phyloP scores from a whole-genome alignment of 176 grass and related monocot genomes.

The bread wheat (Triticum aestivum) region DNA sequence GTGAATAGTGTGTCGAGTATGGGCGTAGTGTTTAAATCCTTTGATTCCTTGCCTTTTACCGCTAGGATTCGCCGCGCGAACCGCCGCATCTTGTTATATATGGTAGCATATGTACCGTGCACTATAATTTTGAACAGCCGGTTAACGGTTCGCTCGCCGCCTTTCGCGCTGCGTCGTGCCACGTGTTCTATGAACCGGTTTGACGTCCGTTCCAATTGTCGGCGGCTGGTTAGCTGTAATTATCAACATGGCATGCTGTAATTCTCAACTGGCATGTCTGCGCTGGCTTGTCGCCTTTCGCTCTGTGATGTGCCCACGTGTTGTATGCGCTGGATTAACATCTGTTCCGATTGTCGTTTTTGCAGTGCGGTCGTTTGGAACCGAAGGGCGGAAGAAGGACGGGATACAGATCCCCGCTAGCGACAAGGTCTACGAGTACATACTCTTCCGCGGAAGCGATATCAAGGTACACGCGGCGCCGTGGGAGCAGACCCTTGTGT shows the following conservation, averaged over 20 bases:
- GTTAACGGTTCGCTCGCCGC: background rate
- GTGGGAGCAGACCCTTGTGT: background rate
- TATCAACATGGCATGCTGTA: too few relatives aligned
- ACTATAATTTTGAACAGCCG: background rate
- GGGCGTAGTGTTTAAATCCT: background rate
- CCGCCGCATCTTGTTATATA: background rate
- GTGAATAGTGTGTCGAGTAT: background rate
- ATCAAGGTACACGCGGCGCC: constrained; percentile 57
- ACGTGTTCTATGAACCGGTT: background rate
- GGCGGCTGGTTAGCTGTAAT: too few relatives aligned
- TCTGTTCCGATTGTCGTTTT: background rate
- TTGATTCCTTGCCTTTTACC: background rate
- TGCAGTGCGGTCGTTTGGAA: constrained; percentile 85
- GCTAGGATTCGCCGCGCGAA: background rate
- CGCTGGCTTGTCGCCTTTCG: background rate
- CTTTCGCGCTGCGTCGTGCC: background rate
- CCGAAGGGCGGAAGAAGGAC: constrained; percentile 86
- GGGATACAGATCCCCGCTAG: constrained; percentile 65
- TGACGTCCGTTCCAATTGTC: too few relatives aligned
- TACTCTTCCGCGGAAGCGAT: constrained; percentile 82
- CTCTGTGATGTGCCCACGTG: background rate
- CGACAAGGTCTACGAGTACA: constrained; percentile 80
- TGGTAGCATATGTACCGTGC: too few relatives aligned
- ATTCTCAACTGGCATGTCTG: too few relatives aligned
- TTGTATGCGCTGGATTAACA: too few relatives aligned